Evolutionary conservation across 345 rosid species (phyloP), one percentile per base, ranked within the genome.

Genomic region (Dimocarpus longan): DNA sequence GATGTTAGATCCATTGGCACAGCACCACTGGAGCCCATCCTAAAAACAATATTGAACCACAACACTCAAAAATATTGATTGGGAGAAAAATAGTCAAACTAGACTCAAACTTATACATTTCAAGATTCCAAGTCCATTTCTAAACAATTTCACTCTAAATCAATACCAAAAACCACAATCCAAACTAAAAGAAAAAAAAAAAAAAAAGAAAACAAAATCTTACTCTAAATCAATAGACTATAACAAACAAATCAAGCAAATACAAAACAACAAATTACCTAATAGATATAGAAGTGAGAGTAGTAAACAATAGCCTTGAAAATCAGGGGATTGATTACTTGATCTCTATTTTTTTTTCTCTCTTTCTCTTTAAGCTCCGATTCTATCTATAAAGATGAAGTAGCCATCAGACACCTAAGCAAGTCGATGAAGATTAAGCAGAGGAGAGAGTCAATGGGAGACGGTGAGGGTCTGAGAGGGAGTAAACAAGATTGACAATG

Each of bases 1-100:
- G 78, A 68, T 19, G 65, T 50, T 76, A 87, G 89, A 88, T 90
- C 92, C 88, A 77, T 26, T 70, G 69, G 68, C 70, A 76, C 60
- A 73, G 65, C 68, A 71, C 15, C 78, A 66, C 73, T 16, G 26
- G 57, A 69, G 70, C n/a, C 65, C 15, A 59, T 59, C 11, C 16
- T 16, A n/a, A 59, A 59, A 2, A 59, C n/a, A 59, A 37, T 43
- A 42, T 54, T 42, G 26, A 64, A 46, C 16, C 54, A 66, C 15
- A 57, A 43, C 22, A 16, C 26, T 54, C 15, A 60, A 71, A n/a
- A 44, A 71, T 54, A 24, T 44, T 63, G 75, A 87, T 84, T 82
- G 43, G 50, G 59, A 70, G 66, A 75, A 56, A n/a, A 66, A 11
- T 9, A 8, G 12, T 32, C 57, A 71, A 76, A 54, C 5, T 75